A percentile compares a stretch with the other conserved stretches of the same genome.
Evolutionary conservation across 2,329 filamentous ascomycete species (phyloP).

Genomic region (Diaporthe sp.): DNA sequence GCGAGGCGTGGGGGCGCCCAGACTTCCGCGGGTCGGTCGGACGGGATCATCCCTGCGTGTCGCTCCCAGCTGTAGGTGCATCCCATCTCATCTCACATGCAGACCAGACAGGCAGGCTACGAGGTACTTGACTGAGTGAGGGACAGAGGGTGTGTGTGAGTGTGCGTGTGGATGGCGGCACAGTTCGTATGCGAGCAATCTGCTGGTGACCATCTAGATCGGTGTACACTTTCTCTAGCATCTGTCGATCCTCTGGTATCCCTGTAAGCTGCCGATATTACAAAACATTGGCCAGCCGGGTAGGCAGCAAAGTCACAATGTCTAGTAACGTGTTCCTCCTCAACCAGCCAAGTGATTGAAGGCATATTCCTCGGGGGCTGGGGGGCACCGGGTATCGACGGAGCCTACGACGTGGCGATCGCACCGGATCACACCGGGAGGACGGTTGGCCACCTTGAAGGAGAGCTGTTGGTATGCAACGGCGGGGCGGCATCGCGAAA

Average conservation of each 20-base stretch:
- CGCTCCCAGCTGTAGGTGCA: conserved; percentile 5
- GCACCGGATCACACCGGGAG: conserved; percentile 9
- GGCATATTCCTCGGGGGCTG: not conserved
- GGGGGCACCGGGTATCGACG: not conserved
- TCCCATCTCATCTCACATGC: not conserved
- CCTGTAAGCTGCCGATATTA: not conserved
- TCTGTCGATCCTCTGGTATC: not conserved
- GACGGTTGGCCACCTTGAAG: not conserved
- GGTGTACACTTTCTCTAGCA: not conserved
- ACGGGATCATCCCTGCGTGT: conserved; percentile 16
- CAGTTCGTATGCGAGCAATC: conserved; percentile 3
- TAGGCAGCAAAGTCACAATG: conserved; percentile 21
- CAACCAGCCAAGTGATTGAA: not conserved
- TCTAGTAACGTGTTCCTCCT: not conserved
- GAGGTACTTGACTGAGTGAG: not conserved
- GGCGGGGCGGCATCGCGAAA: conserved; percentile 1
- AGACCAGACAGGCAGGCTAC: conserved; percentile 1
- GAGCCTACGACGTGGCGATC: not conserved
- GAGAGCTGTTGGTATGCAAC: not conserved
- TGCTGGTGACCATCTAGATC: conserved; percentile 10
- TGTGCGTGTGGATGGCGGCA: not conserved
- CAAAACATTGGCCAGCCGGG: not conserved
- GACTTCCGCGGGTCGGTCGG: not conserved
- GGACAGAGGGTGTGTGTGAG: not conserved
- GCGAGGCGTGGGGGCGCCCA: conserved; percentile 29